Evolutionary conservation across 768 basidiomycete species (phyloP).

Genomic region (Amanita jacksonii): DNA sequence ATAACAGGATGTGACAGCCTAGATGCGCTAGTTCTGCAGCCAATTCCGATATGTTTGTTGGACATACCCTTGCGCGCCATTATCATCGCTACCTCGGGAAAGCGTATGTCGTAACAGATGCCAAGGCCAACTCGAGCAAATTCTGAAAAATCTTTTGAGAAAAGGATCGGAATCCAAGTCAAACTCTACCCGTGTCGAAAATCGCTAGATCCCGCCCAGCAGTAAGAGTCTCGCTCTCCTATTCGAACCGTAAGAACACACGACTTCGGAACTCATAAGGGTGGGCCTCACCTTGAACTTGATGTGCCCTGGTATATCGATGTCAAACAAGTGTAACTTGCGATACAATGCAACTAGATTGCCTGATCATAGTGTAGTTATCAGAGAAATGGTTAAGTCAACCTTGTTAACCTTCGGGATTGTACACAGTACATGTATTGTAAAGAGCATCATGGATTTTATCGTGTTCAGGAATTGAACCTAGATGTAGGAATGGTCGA

Average conservation of each 20-base stretch:
- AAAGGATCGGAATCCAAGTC: not conserved
- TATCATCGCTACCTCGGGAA: constrained; percentile 90
- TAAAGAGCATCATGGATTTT: constrained; percentile 56
- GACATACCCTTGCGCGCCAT: constrained; percentile 71
- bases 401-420: constrained; percentile 48
- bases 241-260: constrained; percentile 8
- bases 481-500: constrained; percentile 30
- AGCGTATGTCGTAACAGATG: constrained; percentile 93
- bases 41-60: not conserved
- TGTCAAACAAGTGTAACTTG: constrained; percentile 96
- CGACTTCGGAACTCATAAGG: not conserved
- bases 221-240: constrained; percentile 86
- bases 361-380: constrained; percentile 33
- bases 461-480: constrained; percentile 88
- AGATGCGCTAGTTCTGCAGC: not conserved
- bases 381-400: constrained; percentile 5
- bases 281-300: constrained; percentile 58
- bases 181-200: constrained; percentile 72
- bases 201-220: constrained; percentile 65
- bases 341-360: constrained; percentile 82
- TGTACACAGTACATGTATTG: constrained; percentile 91
- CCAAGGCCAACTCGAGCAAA: constrained; percentile 96
- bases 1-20: constrained; percentile 86
- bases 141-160: constrained; percentile 34
- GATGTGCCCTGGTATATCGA: constrained; percentile 91